Evolutionary conservation across 148 eudicot species (phyloP), one percentile per base, ranked within the genome.

Genomic region (Persicaria tinctoria): DNA sequence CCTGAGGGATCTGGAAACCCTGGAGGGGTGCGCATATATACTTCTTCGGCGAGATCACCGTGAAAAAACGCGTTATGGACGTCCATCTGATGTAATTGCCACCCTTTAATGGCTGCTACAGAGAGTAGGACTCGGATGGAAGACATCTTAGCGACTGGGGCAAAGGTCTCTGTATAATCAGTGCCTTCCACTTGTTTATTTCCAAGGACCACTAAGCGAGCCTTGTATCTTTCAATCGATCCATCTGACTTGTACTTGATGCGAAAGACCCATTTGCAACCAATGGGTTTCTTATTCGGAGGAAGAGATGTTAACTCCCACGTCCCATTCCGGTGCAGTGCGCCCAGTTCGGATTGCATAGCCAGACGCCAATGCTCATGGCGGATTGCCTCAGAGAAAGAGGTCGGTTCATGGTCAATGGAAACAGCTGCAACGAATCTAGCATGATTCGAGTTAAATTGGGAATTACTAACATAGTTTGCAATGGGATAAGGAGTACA

Each of bases 161-260:
- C n/a, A n/a, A n/a, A n/a, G n/a, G n/a, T 17, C 1, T 18, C 14
- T 8, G n/a, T n/a, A 12, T 2, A 63, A 17, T 63, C 69, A 6
- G 8, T 23, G 11, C 74, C 74, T 0, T 18, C 38, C n/a, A 48
- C 45, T 14, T 72, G 59, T 1, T 6, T 5, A 49, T 47, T 47
- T 1, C 59, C 59, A 47, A 47, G 55, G 5, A 48, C 41, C 0
- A 72, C 44, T 2, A 47, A n/a, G 13, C 46, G 73, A 70, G 73
- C 73, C 46, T 70, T 70, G 51, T 38, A 45, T 8, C 73, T 2
- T 18, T 72, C 74, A 72, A 72, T 72, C 6, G 56, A 17, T 1
- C 8, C 74, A 49, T 72, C 55, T 8, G 44, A 16, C 1, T 47
- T 47, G 45, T 49, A 23, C 23, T 72, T 72, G n/a, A 72, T 51